Evolutionary conservation across 169 alveolate genomes (phyloP), one percentile per base, ranked within the genome.

Genomic region (Plasmodium gonderi): DNA sequence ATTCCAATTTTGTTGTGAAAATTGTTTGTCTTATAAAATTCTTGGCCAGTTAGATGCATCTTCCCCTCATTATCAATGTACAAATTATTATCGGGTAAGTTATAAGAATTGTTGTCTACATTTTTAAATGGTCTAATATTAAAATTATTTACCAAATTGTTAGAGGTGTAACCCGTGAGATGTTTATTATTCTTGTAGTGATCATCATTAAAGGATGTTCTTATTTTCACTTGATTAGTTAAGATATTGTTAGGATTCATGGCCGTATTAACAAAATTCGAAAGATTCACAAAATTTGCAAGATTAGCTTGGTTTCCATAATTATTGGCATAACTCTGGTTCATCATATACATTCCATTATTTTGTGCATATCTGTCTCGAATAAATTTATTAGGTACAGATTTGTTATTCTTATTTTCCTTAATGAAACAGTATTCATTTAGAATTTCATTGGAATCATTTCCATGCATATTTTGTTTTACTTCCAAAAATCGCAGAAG

Each of bases 21-120:
- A 54, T 82, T 29, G 17, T 20, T 60, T 4, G 64, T 29, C 47
- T 51, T 74, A 14, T 54, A 23, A n/a, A 23, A 36, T 4, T 85
- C 92, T 11, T 85, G 77, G 20, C 38, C 92, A 0, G 92, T 85
- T 75, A 85, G 47, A 29, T 85, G 89, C 87, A 85, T 85, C 45
- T 85, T 85, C 0, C 92, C 92, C 38, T 85, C 92, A 0, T 38
- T 74, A 29, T 85, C 92, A 14, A 85, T 85, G 31, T 74, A 85
- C 36, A 85, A 23, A 45, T 85, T 85, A 75, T 85, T 85, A 3
- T 26, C 36, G 14, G 79, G 87, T 12, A 85, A 29, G 17, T 85
- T 76, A 45, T 85, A 85, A 40, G 51, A 75, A 38, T 33, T 85
- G 26, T 85, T 77, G 31, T 85, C 92, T 14, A 75, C 23, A 75